Percentiles rank a stretch among this genome's conserved stretches.
These are phyloP conservation scores for Candolleomyces eurysporus DNA, from an alignment of 768 basidiomycete genomes.

Conservation along the genomic window DNA sequence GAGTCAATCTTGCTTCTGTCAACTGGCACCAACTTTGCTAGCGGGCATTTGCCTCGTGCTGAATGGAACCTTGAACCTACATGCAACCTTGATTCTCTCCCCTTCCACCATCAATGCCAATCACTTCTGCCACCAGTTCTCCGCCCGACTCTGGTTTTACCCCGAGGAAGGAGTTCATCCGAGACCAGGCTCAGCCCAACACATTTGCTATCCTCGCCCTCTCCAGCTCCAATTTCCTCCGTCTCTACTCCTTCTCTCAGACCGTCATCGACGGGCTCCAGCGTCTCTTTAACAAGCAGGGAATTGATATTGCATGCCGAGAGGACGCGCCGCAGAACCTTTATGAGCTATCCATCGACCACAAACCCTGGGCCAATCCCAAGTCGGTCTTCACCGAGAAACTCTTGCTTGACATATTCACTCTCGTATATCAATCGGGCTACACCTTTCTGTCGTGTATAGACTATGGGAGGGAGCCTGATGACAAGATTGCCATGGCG, in stretches of 20 bases:
- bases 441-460: slow-evolving; percentile 65
- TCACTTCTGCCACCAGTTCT: slow-evolving; percentile 21
- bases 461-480: slow-evolving; percentile 75
- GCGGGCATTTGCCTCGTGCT: background rate
- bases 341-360: slow-evolving; percentile 64
- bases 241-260: slow-evolving; percentile 68
- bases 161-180: slow-evolving; percentile 73
- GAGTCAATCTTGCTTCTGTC: background rate
- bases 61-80: background rate
- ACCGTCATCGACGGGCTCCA: slow-evolving; percentile 52
- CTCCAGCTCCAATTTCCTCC: slow-evolving; percentile 58
- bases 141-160: slow-evolving; percentile 51
- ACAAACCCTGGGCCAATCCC: slow-evolving; percentile 71
- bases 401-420: slow-evolving; percentile 65
- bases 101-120: slow-evolving; percentile 14
- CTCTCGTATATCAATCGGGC: slow-evolving; percentile 60
- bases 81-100: background rate
- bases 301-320: slow-evolving; percentile 42
- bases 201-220: slow-evolving; percentile 72
- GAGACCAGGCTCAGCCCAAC: slow-evolving; percentile 47
- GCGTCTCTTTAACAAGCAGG: slow-evolving; percentile 49
- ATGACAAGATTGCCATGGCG: slow-evolving; percentile 68
- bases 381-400: slow-evolving; percentile 67
- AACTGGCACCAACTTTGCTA: background rate
- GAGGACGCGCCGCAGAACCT: slow-evolving; percentile 59